These are phyloP conservation scores for Candida sanyiensis DNA, from an alignment of 805 yeast genomes.

Conservation along the genomic window DNA sequence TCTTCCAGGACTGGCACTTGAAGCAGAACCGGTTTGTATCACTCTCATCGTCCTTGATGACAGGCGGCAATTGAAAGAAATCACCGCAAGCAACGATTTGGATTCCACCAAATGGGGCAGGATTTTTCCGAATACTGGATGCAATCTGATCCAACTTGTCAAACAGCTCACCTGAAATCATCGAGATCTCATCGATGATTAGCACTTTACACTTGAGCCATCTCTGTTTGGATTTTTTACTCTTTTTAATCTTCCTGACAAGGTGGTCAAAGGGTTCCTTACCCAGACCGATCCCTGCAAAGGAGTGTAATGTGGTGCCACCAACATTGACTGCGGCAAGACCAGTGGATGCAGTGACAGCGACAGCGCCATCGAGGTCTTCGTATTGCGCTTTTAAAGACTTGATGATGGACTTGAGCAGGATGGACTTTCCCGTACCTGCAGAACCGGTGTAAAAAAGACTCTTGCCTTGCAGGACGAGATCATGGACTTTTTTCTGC, in stretches of 20 bases:
- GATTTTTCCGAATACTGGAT: conserved; percentile 38
- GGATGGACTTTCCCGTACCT: conserved; percentile 94
- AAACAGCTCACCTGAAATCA: conserved; percentile 67
- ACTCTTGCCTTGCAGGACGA: conserved; percentile 59
- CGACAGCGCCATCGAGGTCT: conserved; percentile 44
- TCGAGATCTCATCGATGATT: conserved; percentile 72
- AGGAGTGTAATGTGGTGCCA: conserved; percentile 72
- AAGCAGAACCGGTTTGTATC: conserved; percentile 49
- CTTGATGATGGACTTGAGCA: conserved; percentile 61
- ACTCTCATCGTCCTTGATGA: conserved; percentile 32
- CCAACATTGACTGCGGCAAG: conserved; percentile 79
- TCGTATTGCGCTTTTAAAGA: conserved; percentile 42
- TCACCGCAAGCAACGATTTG: conserved; percentile 77
- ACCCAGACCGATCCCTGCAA: conserved; percentile 74
- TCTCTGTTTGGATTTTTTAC: conserved; percentile 41
- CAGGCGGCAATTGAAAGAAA: conserved; percentile 80
- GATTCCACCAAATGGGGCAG: conserved; percentile 71
- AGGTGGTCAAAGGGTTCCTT: conserved; percentile 43
- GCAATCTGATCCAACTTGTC: conserved; percentile 62
- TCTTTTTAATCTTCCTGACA: conserved; percentile 47
- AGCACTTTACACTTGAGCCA: conserved; percentile 58
- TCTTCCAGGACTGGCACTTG: conserved; percentile 58
- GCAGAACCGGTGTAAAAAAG: conserved; percentile 96
- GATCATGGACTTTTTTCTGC: conserved; percentile 57
- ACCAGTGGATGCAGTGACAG: conserved; percentile 82